Evolutionary conservation across 2,329 filamentous ascomycete genomes (phyloP).

Genomic region (Westerdykella sp.): DNA sequence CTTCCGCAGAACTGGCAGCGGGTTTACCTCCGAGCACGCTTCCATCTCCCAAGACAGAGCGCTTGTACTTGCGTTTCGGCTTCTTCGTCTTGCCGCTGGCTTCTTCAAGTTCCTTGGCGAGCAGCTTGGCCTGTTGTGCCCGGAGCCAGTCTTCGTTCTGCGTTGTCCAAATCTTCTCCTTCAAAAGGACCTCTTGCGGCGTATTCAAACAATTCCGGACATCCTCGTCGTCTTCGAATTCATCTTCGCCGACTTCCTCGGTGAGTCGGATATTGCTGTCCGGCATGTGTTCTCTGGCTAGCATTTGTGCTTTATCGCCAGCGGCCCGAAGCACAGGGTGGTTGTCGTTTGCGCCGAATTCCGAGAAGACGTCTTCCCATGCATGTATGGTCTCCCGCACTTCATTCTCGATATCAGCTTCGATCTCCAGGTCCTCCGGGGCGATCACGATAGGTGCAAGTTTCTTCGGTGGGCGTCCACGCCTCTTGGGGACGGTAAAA

Average conservation of each 20-base stretch:
- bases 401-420: conserved; percentile 43
- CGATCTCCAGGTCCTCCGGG: conserved; percentile 43
- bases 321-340: conserved; percentile 24
- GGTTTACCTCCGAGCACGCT: conserved; percentile 40
- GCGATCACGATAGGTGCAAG: conserved; percentile 32
- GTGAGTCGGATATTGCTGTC: conserved; percentile 19
- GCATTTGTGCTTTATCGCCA: conserved; percentile 22
- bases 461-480: conserved; percentile 32
- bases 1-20: conserved; percentile 41
- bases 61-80: conserved; percentile 42
- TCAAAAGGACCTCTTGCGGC: conserved; percentile 68
- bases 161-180: conserved; percentile 90
- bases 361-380: conserved; percentile 25
- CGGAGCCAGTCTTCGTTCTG: conserved; percentile 93
- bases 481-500: conserved; percentile 26
- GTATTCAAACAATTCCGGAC: conserved; percentile 72
- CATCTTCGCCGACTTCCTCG: conserved; percentile 65
- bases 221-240: conserved; percentile 86
- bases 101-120: conserved; percentile 62
- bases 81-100: conserved; percentile 46
- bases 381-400: conserved; percentile 34
- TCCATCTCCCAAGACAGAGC: conserved; percentile 35
- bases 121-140: conserved; percentile 74
- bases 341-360: conserved; percentile 24
- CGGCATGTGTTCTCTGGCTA: conserved; percentile 22